Percentiles rank a stretch among this genome's conserved stretches.
Evolutionary conservation across 1,284 basidiomycete species (phyloP).

Genomic region (Sporisorium scitamineum): DNA sequence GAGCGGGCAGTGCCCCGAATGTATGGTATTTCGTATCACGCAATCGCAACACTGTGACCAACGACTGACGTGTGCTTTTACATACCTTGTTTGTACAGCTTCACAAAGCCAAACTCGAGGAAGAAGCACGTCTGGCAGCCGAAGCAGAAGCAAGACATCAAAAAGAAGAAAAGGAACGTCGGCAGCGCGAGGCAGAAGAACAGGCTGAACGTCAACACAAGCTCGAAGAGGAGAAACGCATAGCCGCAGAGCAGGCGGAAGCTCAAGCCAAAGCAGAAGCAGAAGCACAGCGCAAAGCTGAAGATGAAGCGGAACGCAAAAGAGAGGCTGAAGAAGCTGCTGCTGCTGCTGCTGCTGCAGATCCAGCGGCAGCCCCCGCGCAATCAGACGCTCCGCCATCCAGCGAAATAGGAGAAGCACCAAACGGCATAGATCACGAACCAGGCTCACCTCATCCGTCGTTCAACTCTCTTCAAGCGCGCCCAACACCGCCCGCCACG

Average conservation of each 20-base stretch:
- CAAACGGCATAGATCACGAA: slow-evolving; percentile 11
- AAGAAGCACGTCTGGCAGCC: slow-evolving; percentile 32
- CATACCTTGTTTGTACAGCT: slow-evolving; percentile 6
- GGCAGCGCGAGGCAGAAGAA: slow-evolving; percentile 32
- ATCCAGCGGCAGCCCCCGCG: background rate
- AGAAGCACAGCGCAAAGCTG: slow-evolving; percentile 19
- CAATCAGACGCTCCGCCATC: background rate
- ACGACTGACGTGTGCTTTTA: slow-evolving; percentile 13
- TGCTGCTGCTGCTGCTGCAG: background rate
- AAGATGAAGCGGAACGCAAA: slow-evolving; percentile 23
- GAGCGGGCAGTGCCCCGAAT: background rate
- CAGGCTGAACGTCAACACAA: slow-evolving; percentile 38
- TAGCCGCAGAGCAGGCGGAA: slow-evolving; percentile 35
- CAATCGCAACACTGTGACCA: background rate
- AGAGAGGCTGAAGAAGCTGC: slow-evolving; percentile 12
- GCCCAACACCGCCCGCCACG: slow-evolving; percentile 60
- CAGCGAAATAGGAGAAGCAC: slow-evolving; percentile 22
- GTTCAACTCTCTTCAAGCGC: slow-evolving; percentile 58
- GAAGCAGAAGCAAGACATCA: slow-evolving; percentile 36
- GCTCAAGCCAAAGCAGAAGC: slow-evolving; percentile 23
- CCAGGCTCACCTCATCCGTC: slow-evolving; percentile 57
- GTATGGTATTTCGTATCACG: background rate
- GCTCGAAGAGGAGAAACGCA: slow-evolving; percentile 21
- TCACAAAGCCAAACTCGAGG: slow-evolving; percentile 28
- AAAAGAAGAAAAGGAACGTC: slow-evolving; percentile 41